Percentiles rank a stretch among this genome's conserved stretches.
Conservation (phyloP, 257 asterid genomes). For the Ophiorrhiza pumila region DNA sequence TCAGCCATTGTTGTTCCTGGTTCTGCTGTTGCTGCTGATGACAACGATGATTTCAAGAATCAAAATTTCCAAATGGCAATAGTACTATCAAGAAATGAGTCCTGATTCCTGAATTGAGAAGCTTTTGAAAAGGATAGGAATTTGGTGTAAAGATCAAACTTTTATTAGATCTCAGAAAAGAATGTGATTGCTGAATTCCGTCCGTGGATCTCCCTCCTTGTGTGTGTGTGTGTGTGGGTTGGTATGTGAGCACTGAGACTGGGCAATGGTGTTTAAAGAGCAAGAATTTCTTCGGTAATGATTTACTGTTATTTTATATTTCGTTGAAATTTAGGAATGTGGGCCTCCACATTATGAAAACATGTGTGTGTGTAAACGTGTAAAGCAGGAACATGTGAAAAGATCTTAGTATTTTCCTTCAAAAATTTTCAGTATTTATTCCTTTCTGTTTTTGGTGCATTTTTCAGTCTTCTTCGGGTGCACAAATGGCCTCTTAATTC, state of each 20-base stretch:
- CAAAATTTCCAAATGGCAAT: background rate
- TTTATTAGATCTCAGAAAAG: constrained; percentile 10
- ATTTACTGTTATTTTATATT: background rate
- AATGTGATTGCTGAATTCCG: constrained; percentile 1
- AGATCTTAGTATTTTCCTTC: background rate
- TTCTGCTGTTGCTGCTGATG: background rate
- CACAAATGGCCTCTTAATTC: too few species aligned
- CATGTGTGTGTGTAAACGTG: background rate
- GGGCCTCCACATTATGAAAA: background rate
- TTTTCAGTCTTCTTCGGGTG: too few species aligned
- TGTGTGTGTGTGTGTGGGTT: background rate
- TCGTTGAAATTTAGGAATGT: constrained; percentile 9
- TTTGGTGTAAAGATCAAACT: background rate
- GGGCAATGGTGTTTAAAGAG: background rate
- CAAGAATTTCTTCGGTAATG: constrained; percentile 1
- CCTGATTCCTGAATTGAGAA: background rate
- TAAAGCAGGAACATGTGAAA: too few species aligned
- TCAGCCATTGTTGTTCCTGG: constrained; percentile 23
- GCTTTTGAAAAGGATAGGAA: background rate
- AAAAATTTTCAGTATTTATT: too few species aligned
- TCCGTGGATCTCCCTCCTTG: background rate
- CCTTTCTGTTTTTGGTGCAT: too few species aligned
- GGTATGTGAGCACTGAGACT: too few species aligned
- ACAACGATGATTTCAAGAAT: background rate
- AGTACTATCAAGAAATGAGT: background rate